A percentile compares a stretch with the other conserved stretches of the same genome.
Evolutionary conservation across 2,329 filamentous ascomycete genomes (phyloP).

Genomic region (Penicillium carneum): DNA sequence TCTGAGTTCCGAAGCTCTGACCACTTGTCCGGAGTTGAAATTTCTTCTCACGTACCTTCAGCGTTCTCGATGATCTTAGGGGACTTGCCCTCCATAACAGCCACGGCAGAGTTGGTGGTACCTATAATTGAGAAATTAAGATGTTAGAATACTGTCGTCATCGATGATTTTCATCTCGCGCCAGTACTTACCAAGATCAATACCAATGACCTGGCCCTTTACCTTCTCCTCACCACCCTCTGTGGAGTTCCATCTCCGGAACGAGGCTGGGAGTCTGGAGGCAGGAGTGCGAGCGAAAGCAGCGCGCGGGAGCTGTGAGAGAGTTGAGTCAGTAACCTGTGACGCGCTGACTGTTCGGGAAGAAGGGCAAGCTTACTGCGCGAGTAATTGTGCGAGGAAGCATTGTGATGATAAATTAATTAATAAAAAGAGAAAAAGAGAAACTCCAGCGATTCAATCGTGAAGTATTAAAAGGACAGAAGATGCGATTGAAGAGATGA

Average conservation of each 20-base stretch:
- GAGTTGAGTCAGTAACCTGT: conserved; percentile 32
- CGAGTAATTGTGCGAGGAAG: conserved; percentile 74
- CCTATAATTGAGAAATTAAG: conserved; percentile 51
- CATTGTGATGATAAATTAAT: conserved; percentile 64
- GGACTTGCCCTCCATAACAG: conserved; percentile 94
- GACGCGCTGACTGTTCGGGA: conserved; percentile 27
- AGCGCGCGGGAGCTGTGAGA: conserved; percentile 76
- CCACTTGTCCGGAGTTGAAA: conserved; percentile 23
- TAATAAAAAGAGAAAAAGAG: conserved; percentile 47
- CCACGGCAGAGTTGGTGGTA: conserved; percentile 97
- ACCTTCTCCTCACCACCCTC: conserved; percentile 77
- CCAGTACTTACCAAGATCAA: conserved; percentile 79
- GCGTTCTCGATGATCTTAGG: conserved; percentile 98
- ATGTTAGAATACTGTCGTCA: conserved; percentile 27
- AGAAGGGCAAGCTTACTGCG: conserved; percentile 66
- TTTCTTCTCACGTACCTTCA: conserved; percentile 69
- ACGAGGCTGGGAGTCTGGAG: conserved; percentile 73
- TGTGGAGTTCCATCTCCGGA: conserved; percentile 64
- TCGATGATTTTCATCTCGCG: background rate
- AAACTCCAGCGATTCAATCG: conserved; percentile 47
- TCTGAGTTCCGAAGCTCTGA: conserved; percentile 14
- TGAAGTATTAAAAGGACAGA: conserved; percentile 35
- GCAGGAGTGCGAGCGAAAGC: conserved; percentile 72
- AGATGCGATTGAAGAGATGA: conserved; percentile 27
- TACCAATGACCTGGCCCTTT: conserved; percentile 94